These are phyloP conservation scores for Teunomyces panamensis DNA, from an alignment of 805 yeast species.

Conservation along the genomic window DNA sequence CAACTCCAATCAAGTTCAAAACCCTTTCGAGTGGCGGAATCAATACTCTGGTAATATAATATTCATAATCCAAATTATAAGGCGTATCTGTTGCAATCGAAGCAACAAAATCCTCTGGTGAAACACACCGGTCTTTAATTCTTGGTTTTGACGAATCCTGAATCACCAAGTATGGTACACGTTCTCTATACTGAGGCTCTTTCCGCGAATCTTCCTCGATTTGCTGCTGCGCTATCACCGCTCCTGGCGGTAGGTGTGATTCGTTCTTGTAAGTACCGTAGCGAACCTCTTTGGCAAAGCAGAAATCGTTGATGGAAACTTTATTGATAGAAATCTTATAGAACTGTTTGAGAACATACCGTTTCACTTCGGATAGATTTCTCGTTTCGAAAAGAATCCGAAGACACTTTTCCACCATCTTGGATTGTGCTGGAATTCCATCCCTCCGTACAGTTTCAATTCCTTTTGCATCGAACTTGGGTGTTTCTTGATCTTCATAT, in stretches of 20 bases:
- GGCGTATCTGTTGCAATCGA: conserved; percentile 27
- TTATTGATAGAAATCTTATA: conserved; percentile 58
- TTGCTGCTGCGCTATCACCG: conserved; percentile 66
- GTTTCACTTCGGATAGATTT: conserved; percentile 69
- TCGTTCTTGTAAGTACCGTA: conserved; percentile 79
- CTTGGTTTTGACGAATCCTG: conserved; percentile 53
- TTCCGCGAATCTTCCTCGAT: conserved; percentile 64
- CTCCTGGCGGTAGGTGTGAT: conserved; percentile 84
- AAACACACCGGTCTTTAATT: conserved; percentile 71
- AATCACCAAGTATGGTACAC: conserved; percentile 83
- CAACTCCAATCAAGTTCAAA: conserved; percentile 79
- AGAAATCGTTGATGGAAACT: conserved; percentile 74
- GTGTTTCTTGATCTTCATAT: conserved; percentile 46
- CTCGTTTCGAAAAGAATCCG: conserved; percentile 66
- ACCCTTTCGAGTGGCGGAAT: conserved; percentile 89
- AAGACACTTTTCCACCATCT: conserved; percentile 69
- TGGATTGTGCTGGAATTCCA: conserved; percentile 90
- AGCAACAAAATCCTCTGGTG: conserved; percentile 71
- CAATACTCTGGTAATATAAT: conserved; percentile 78
- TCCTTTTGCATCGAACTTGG: conserved; percentile 92
- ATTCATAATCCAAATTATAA: conserved; percentile 69
- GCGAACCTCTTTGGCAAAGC: conserved; percentile 88
- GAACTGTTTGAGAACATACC: conserved; percentile 65
- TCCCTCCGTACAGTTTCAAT: conserved; percentile 93
- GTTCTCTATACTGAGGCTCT: conserved; percentile 83